phyloP scores from a whole-genome alignment of 2,329 filamentous ascomycete genomes.

The Karstenula rhodostoma region DNA sequence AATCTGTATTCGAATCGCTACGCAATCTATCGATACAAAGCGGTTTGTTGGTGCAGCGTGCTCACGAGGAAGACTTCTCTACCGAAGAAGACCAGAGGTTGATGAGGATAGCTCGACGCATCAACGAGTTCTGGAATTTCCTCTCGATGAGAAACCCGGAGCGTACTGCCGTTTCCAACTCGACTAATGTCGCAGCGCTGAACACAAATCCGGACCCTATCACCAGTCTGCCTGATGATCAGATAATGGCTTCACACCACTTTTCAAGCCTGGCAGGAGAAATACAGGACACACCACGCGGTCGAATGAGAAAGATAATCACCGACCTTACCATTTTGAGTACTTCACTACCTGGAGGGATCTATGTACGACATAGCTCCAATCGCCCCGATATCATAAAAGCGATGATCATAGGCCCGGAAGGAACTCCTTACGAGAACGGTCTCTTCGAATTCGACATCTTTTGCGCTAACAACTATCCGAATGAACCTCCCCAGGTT shows the following conservation, averaged over 20 bases:
- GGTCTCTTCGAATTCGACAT: conserved; percentile 66
- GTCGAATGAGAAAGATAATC: conserved; percentile 57
- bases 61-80: conserved; percentile 27
- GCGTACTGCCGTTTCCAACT: no score
- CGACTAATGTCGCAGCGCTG: no score
- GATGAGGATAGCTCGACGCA: conserved; percentile 40
- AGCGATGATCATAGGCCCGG: conserved; percentile 59
- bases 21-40: conserved; percentile 36
- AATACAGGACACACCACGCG: conserved; percentile 28
- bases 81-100: conserved; percentile 32
- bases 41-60: conserved; percentile 30
- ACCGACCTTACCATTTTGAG: conserved; percentile 56
- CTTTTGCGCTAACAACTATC: conserved; percentile 54
- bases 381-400: conserved; percentile 61
- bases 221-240: conserved; percentile 46
- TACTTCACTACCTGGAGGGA: conserved; percentile 59
- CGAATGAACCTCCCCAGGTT: conserved; percentile 53
- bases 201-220: conserved; percentile 26
- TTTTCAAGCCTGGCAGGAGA: conserved; percentile 20
- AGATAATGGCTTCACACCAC: conserved; percentile 43
- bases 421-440: conserved; percentile 61
- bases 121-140: neutral
- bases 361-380: conserved; percentile 58
- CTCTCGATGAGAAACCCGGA: conserved; percentile 14
- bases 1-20: conserved; percentile 37